A percentile compares a stretch with the other conserved stretches of the same genome.
Conservation (phyloP, 169 alveolate genomes). For the Cryptosporidium sp. region DNA sequence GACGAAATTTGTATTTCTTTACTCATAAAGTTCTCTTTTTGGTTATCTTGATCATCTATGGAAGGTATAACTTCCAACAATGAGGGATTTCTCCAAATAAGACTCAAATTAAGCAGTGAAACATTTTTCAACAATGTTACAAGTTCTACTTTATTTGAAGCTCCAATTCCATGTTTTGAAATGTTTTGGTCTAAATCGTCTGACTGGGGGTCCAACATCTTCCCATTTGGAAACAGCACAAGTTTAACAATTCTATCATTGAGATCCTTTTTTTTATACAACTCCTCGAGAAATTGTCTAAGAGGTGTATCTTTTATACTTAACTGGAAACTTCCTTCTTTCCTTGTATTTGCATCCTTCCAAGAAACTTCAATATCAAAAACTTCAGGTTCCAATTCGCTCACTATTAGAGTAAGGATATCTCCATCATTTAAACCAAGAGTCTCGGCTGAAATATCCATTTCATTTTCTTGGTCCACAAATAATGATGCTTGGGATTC, state of each 20-base stretch:
- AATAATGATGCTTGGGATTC: constrained; percentile 7
- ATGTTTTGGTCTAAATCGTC: not conserved
- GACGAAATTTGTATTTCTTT: constrained; percentile 8
- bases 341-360: constrained; percentile 39
- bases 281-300: constrained; percentile 1
- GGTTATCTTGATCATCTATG: not conserved
- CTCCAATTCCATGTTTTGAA: constrained; percentile 6
- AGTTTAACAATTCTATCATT: not conserved
- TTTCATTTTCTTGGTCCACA: constrained; percentile 6
- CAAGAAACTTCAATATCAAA: constrained; percentile 19
- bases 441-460: not conserved
- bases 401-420: not conserved
- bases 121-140: constrained; percentile 1
- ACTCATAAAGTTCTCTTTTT: not conserved
- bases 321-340: constrained; percentile 13
- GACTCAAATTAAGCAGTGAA: not conserved
- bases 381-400: constrained; percentile 14
- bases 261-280: constrained; percentile 6
- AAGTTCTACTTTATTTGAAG: not conserved
- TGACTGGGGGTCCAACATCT: constrained; percentile 1
- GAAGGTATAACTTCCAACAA: constrained; percentile 12
- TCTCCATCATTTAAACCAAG: constrained; percentile 28
- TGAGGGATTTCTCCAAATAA: constrained; percentile 59
- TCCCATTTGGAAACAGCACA: constrained; percentile 33
- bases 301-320: constrained; percentile 4